phyloP scores from a whole-genome alignment of 331 rosid genomes.

The Pyracantha coccinea region DNA sequence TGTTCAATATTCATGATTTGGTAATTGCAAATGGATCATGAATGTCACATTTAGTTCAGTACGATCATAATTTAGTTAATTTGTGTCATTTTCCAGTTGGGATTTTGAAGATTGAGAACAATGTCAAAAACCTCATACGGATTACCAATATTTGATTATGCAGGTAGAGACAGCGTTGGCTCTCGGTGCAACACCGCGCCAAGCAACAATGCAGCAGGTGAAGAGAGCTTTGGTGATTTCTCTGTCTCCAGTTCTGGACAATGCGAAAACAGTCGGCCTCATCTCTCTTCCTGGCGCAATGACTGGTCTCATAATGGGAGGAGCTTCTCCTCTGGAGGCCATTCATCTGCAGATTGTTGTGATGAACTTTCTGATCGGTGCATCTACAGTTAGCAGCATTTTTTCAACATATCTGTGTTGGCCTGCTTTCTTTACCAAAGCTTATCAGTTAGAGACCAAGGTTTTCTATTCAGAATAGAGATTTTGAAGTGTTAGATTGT shows the following conservation, averaged over 20 bases:
- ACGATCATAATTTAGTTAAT: too few species aligned
- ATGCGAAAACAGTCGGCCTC: constrained; percentile 84
- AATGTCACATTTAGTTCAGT: too few species aligned
- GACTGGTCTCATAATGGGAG: constrained; percentile 98
- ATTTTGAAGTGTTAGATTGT: not conserved
- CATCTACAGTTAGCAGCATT: constrained; percentile 82
- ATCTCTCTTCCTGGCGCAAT: constrained; percentile 94
- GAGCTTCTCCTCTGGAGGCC: constrained; percentile 93
- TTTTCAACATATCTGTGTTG: constrained; percentile 79
- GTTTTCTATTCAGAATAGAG: constrained; percentile 43
- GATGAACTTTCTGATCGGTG: constrained; percentile 96
- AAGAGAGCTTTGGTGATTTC: constrained; percentile 73
- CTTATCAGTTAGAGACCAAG: constrained; percentile 63
- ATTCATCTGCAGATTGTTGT: constrained; percentile 91
- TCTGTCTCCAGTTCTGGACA: constrained; percentile 86
- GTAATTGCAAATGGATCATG: not conserved
- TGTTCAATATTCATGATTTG: not conserved
- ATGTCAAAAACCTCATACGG: not conserved
- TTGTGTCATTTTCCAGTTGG: not conserved
- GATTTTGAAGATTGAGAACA: not conserved
- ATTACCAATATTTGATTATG: not conserved
- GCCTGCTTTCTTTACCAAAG: constrained; percentile 90
- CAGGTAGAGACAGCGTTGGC: constrained; percentile 97
- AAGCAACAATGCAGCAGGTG: constrained; percentile 83
- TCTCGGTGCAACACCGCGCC: constrained; percentile 87